Base-by-base conservation (phyloP, 1,284 basidiomycete species). In the Pyrrhoderma lamaoense region DNA sequence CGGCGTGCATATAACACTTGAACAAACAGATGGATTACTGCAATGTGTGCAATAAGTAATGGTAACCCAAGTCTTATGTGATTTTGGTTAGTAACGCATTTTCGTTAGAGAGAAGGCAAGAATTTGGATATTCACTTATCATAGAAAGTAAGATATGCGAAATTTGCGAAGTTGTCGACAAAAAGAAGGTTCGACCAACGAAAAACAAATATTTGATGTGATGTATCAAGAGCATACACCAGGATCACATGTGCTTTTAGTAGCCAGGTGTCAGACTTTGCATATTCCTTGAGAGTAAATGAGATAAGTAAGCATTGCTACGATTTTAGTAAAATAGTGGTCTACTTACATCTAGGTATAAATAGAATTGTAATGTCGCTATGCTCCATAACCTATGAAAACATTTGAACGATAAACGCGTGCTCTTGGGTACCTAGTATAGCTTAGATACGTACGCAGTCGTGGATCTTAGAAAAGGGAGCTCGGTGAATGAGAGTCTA, bases 261-360 rank as follows among this genome's bases (percentile, higher is more conserved):
- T 23, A 16, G 21, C 11, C 40, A 23, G n/a, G 21, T 42, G 25
- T 53, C 52, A 19, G 14, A 25, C 14, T 37, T 31, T 21, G 31
- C n/a, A 34, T 49, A 53, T 37, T 36, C 47, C 46, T 52, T 8
- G 3, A 27, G 14, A 21, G 8, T 7, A 5, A 5, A 31, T 31
- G 11, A 5, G 27, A 31, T 31, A 5, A n/a, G n/a, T n/a, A 1
- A 9, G 38, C 16, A n/a, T 22, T 11, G 8, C 16, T 11, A 4
- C 4, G 5, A 14, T 27, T 14, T 2, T 3, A 35, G 36, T 8
- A 18, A 14, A 14, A 19, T n/a, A 35, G 9, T 21, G 5, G 31
- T n/a, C n/a, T n/a, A 46, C 44, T 14, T 27, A 52, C 50, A 18
- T 52, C 42, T 11, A 47, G 38, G 23, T 52, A 52, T 8, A 21